Percentiles rank a stretch among this genome's conserved stretches.
Conservation (phyloP, 108 stramenopile species). For the Nitzschia inconspicua region DNA sequence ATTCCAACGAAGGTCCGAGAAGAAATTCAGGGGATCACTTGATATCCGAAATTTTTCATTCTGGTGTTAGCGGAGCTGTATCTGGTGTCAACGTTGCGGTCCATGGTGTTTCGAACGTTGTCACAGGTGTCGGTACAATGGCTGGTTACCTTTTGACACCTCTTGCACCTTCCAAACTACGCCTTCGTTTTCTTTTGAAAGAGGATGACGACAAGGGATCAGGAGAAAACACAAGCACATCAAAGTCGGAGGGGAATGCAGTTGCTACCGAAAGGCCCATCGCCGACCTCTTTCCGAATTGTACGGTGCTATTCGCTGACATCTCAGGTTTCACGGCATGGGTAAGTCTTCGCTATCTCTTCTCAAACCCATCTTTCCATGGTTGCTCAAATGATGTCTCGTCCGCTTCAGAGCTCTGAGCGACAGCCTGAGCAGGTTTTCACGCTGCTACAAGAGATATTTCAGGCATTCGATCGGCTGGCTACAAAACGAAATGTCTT, state of each 20-base stretch:
- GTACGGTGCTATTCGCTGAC: constrained; percentile 60
- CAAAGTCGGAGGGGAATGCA: too few relatives aligned
- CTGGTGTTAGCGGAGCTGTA: too few relatives aligned
- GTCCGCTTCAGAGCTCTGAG: constrained; percentile 22
- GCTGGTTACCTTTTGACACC: not conserved
- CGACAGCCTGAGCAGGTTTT: constrained; percentile 36
- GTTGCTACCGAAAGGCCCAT: too few relatives aligned
- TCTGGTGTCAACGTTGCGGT: too few relatives aligned
- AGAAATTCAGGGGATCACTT: not conserved
- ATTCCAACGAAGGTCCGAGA: not conserved
- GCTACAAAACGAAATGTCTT: constrained; percentile 19
- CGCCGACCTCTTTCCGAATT: constrained; percentile 56
- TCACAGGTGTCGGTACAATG: not conserved
- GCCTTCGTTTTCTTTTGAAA: constrained; percentile 11
- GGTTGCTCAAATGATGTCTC: too few relatives aligned
- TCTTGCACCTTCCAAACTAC: constrained; percentile 20
- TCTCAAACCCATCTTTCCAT: too few relatives aligned
- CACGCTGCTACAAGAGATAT: constrained; percentile 27
- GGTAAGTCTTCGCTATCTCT: too few relatives aligned
- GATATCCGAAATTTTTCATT: too few relatives aligned
- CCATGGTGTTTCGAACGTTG: too few relatives aligned
- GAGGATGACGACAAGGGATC: constrained; percentile 13
- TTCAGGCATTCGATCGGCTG: constrained; percentile 16
- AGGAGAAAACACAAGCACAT: too few relatives aligned
- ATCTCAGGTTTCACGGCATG: constrained; percentile 66